phyloP scores from a whole-genome alignment of 2,329 filamentous ascomycete genomes.

The Paraphaeosphaeria sporulosa region DNA sequence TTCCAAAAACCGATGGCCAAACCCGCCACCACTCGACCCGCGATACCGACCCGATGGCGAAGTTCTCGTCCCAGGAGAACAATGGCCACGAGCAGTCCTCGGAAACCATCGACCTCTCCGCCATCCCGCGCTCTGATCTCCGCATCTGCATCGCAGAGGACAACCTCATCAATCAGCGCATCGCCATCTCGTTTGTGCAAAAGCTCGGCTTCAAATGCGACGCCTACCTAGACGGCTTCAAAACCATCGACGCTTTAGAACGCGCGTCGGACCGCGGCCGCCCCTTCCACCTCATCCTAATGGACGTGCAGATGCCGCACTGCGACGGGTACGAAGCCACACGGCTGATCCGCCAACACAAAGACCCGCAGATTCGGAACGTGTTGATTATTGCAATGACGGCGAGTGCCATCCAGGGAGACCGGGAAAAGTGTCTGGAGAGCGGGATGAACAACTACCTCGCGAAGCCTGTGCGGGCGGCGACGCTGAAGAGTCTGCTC shows the following conservation, averaged over 20 bases:
- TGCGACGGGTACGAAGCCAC: slow-evolving; percentile 94
- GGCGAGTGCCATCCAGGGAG: slow-evolving; percentile 90
- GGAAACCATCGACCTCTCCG: slow-evolving; percentile 62
- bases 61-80: slow-evolving; percentile 61
- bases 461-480: slow-evolving; percentile 90
- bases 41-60: slow-evolving; percentile 63
- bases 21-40: slow-evolving; percentile 37
- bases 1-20: slow-evolving; percentile 64
- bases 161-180: slow-evolving; percentile 93
- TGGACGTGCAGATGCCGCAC: slow-evolving; percentile 97
- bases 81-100: slow-evolving; percentile 50
- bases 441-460: slow-evolving; percentile 98
- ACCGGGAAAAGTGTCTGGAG: slow-evolving; percentile 93
- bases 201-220: slow-evolving; percentile 86
- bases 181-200: slow-evolving; percentile 88
- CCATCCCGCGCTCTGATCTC: slow-evolving; percentile 77
- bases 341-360: slow-evolving; percentile 78
- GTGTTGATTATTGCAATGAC: slow-evolving; percentile 98
- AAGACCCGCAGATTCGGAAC: slow-evolving; percentile 77
- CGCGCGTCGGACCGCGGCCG: slow-evolving; percentile 72
- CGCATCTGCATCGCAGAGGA: slow-evolving; percentile 94
- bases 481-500: slow-evolving; percentile 84
- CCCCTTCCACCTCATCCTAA: slow-evolving; percentile 89
- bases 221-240: slow-evolving; percentile 87
- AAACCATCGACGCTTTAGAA: slow-evolving; percentile 86